Evolutionary conservation across 352 stramenopile species (phyloP), one percentile per base, ranked within the genome.

Genomic region (Phytophthora agathidicida): DNA sequence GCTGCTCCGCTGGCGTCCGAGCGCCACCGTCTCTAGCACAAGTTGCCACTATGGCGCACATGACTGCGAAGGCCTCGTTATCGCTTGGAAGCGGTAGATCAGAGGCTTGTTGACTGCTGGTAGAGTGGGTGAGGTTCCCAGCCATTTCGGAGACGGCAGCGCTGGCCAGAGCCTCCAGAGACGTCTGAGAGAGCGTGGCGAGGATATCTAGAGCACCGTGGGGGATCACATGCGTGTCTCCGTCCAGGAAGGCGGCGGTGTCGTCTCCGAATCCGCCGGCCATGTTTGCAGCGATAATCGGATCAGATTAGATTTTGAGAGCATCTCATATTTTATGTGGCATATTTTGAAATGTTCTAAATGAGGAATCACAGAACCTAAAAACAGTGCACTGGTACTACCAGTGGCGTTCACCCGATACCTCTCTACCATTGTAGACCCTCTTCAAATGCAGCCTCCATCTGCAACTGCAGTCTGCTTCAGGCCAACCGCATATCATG

Each of bases 31-130:
- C 50, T 49, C 51, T 54, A 5, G 66, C 57, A 47, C 54, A 61
- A 13, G 30, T 46, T 16, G 54, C 42, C 2, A 82, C 39, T 8
- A 78, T 68, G 14, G 44, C 55, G 38, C 57, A 76, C 53, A 83
- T 68, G 17, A 39, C 64, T 43, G 50, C 63, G 22, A 68, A 76
- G 0, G 53, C 26, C 19, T 63, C 63, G 17, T 55, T 28, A 17
- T 66, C 27, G 13, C 10, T 51, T 4, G 13, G 16, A 24, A 27
- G 30, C 9, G 41, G 41, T 27, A 28, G 41, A 16, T 65, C 38
- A 14, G 20, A 3, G 7, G 35, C 38, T 28, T 60, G 53, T 52
- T 38, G 28, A 23, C 20, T 9, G 6, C 16, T 14, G n/a, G 11
- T 10, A 2, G 28, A 32, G 17, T 26, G 32, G 2, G 38, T 20